These are phyloP conservation scores for Pichia kudriavzevii DNA, from an alignment of 1,139 yeast species.

Conservation along the genomic window DNA sequence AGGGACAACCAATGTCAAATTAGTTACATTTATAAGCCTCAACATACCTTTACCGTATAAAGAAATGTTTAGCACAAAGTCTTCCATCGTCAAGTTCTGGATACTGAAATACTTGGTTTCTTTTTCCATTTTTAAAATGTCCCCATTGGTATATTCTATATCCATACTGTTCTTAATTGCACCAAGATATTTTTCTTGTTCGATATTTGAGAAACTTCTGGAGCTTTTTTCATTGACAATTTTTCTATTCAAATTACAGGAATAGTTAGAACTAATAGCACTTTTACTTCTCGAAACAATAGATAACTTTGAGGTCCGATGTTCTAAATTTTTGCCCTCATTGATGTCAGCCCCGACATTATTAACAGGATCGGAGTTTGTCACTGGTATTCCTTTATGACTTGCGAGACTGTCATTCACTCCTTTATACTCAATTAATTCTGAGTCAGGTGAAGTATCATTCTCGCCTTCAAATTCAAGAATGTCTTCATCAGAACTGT, in stretches of 20 bases:
- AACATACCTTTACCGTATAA: conserved; percentile 51
- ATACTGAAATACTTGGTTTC: conserved; percentile 54
- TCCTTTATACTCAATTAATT: too few relatives aligned
- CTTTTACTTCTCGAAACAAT: conserved; percentile 1
- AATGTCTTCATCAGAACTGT: neutral
- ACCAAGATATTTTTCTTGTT: too few relatives aligned
- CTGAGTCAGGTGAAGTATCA: too few relatives aligned
- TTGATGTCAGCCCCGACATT: conserved; percentile 13
- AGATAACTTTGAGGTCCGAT: neutral
- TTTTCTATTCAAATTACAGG: conserved; percentile 5
- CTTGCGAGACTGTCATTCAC: too few relatives aligned
- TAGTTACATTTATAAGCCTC: conserved; percentile 53
- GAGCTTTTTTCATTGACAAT: too few relatives aligned
- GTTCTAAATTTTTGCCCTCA: too few relatives aligned
- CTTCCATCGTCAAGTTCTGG: conserved; percentile 38
- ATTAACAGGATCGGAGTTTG: too few relatives aligned
- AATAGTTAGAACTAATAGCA: conserved; percentile 3
- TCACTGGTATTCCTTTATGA: too few relatives aligned
- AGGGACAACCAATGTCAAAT: conserved; percentile 50
- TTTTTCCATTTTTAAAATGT: too few relatives aligned
- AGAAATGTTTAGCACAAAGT: conserved; percentile 47
- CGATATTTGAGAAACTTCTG: too few relatives aligned
- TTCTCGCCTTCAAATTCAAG: conserved; percentile 10
- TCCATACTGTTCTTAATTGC: too few relatives aligned
- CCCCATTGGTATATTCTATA: too few relatives aligned